A percentile compares a stretch with the other conserved stretches of the same genome.
Conservation (phyloP, 805 yeast species). For the Alloascoidea africana region DNA sequence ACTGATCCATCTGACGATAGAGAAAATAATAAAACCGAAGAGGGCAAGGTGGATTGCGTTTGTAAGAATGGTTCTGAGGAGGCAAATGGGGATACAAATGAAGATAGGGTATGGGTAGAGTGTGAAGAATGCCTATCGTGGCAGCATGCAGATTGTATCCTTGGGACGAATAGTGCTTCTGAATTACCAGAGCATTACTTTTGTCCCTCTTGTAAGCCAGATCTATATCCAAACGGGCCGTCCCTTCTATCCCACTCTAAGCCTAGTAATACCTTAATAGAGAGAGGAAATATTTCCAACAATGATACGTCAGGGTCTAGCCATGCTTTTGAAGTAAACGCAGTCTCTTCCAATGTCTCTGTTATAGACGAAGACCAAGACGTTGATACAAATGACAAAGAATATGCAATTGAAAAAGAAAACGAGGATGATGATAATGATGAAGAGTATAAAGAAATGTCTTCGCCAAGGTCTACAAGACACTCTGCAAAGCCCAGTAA, state of each 20-base stretch:
- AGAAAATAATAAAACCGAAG: background rate
- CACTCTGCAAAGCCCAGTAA: background rate
- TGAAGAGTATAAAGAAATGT: constrained; percentile 10
- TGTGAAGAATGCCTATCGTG: constrained; percentile 52
- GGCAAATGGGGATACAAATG: constrained; percentile 15
- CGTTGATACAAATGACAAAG: constrained; percentile 4
- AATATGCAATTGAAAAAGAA: constrained; percentile 7
- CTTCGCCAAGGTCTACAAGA: background rate
- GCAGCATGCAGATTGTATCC: constrained; percentile 57
- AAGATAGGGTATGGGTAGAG: constrained; percentile 38
- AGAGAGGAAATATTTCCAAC: constrained; percentile 12
- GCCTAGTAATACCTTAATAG: constrained; percentile 12
- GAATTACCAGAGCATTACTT: constrained; percentile 36
- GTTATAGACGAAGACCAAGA: constrained; percentile 6
- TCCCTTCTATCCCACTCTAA: constrained; percentile 11
- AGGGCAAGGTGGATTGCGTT: background rate
- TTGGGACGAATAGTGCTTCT: constrained; percentile 24
- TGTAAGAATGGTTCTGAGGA: constrained; percentile 9
- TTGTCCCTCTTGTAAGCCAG: constrained; percentile 37
- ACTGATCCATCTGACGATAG: background rate
- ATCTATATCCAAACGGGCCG: constrained; percentile 4
- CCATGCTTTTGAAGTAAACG: background rate
- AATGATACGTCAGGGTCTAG: too few species aligned
- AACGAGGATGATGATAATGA: constrained; percentile 9
- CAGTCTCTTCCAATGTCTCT: constrained; percentile 3